These are phyloP conservation scores for Mucor lusitanicus DNA, from an alignment of 371 early-diverging fungal genomes.

Conservation along the genomic window DNA sequence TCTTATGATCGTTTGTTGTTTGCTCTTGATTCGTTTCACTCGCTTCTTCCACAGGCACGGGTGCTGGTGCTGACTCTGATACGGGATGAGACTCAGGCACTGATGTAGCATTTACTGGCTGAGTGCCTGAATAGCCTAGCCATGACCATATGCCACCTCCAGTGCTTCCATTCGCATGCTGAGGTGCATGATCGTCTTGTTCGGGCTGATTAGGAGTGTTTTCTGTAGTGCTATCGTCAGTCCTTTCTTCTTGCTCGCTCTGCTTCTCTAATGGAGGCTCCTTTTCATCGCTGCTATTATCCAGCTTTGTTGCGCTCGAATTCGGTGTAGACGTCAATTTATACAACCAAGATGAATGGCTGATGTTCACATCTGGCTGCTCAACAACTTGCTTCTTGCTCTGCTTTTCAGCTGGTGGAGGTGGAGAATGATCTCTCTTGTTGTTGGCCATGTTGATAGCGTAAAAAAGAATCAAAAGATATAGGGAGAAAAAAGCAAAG, in stretches of 20 bases:
- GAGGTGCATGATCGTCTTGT: not conserved
- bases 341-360: conserved; percentile 20
- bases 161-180: not conserved
- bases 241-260: not conserved
- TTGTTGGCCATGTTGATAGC: not conserved
- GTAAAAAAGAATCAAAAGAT: not conserved
- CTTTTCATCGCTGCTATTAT: too few relatives aligned
- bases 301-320: not conserved
- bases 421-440: not conserved
- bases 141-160: conserved; percentile 20
- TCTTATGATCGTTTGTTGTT: not conserved
- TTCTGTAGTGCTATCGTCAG: not conserved
- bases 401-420: not conserved
- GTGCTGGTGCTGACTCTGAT: not conserved
- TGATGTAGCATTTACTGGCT: not conserved
- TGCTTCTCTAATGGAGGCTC: not conserved
- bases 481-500: not conserved
- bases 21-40: not conserved
- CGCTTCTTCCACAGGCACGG: not conserved
- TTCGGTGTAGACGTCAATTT: conserved; percentile 1
- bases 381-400: not conserved
- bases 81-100: not conserved
- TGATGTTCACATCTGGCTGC: conserved; percentile 10
- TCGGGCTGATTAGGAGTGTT: not conserved
- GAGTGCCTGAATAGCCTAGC: conserved; percentile 16